Base-by-base conservation (phyloP, 2,329 filamentous ascomycete species). In the Hirsutella thompsonii region DNA sequence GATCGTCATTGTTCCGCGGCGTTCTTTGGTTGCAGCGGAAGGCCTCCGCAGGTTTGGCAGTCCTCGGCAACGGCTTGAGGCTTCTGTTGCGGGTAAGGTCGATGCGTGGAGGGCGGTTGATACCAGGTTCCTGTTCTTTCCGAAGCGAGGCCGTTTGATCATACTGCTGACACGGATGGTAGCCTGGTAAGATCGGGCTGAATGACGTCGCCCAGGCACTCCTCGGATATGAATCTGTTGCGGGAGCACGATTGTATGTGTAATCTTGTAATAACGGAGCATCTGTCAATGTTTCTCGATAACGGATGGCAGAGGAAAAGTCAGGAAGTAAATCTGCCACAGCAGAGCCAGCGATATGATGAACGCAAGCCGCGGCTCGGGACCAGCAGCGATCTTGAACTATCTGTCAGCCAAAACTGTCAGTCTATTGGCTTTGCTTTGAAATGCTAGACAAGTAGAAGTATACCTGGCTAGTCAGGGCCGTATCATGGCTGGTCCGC, bases 1-100 rank as follows among this genome's bases (percentile, higher is more conserved):
- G 40, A 37, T 53, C 48, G 6, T 45, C 45, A 16, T 9, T 10
- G 26, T 18, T 9, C 8, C 18, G 13, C 9, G 14, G 32, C 32
- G 16, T 20, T 8, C 5, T 29, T n/a, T 14, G 28, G n/a, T 8
- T 39, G n/a, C 21, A 20, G 13, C 30, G 29, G 4, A 36, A 29
- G 8, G 26, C 20, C 21, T 10, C 5, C n/a, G 16, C 20, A 21
- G 18, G 20, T 8, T 18, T 42, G 2, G 20, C n/a, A 3, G 26
- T 11, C 20, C 40, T 11, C 4, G 28, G 19, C 18, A 20, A 8
- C 10, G 35, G 36, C 18, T 32, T 40, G 18, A n/a, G n/a, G 6
- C 26, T 14, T 9, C 19, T 20, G 23, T 5, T 14, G n/a, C 10
- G 23, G 10, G 8, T 8, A 3, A 11, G 8, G 4, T 20, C 33